A percentile compares a stretch with the other conserved stretches of the same genome.
Evolutionary conservation across 2,329 filamentous ascomycete species (phyloP).

Genomic region (Talaromyces sp.): DNA sequence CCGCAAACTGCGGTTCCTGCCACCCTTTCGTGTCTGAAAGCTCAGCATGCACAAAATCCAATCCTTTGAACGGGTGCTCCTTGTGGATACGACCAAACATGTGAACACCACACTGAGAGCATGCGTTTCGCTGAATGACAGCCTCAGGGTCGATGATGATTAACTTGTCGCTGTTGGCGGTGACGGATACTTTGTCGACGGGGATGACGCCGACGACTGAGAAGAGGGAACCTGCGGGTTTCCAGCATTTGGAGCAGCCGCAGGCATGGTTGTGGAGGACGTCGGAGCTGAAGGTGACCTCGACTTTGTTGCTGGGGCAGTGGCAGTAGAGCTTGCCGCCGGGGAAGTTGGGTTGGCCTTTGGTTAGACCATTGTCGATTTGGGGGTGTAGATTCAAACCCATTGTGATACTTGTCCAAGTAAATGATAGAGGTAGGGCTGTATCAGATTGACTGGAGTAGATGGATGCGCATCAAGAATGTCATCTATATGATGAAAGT

Average conservation of each 20-base stretch:
- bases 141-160: conserved; percentile 56
- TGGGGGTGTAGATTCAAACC: conserved; percentile 54
- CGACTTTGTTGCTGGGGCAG: conserved; percentile 57
- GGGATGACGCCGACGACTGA: conserved; percentile 63
- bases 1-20: conserved; percentile 70
- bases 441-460: neutral
- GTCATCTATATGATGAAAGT: neutral
- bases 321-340: conserved; percentile 64
- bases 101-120: conserved; percentile 61
- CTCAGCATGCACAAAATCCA: conserved; percentile 69
- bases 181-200: conserved; percentile 54
- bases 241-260: conserved; percentile 72
- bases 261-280: conserved; percentile 69
- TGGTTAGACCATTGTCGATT: conserved; percentile 61
- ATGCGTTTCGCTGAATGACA: conserved; percentile 61
- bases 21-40: conserved; percentile 61
- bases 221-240: conserved; percentile 63
- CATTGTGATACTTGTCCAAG: neutral
- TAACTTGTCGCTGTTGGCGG: conserved; percentile 60
- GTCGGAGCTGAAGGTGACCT: conserved; percentile 58
- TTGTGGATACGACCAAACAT: conserved; percentile 64
- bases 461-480: neutral
- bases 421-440: neutral
- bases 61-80: conserved; percentile 65
- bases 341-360: conserved; percentile 54